These are phyloP conservation scores for Thraustochytrium sp. DNA, from an alignment of 352 stramenopile genomes.

Conservation along the genomic window DNA sequence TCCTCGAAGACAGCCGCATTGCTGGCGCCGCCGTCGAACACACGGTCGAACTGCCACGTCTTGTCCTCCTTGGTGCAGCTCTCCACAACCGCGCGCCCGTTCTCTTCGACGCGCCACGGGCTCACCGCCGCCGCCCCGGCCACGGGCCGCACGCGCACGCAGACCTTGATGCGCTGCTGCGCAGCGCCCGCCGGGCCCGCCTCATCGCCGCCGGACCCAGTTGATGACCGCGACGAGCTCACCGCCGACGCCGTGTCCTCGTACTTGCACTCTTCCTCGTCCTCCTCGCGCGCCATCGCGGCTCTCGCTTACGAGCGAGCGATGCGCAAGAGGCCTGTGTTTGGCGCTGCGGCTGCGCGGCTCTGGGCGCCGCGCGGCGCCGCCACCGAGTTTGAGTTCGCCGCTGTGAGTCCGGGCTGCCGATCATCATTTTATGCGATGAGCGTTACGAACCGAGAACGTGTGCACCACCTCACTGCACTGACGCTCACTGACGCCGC, in stretches of 20 bases:
- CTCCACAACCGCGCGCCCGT: neutral
- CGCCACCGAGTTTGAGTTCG: too few relatives aligned
- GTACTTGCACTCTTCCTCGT: too few relatives aligned
- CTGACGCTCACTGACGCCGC: too few relatives aligned
- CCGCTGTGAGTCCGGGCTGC: too few relatives aligned
- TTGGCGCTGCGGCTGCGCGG: too few relatives aligned
- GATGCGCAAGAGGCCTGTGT: too few relatives aligned
- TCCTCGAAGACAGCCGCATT: conserved; percentile 40
- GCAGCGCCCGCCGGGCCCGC: neutral
- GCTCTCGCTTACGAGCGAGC: too few relatives aligned
- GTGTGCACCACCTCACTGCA: too few relatives aligned
- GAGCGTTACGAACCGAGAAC: too few relatives aligned
- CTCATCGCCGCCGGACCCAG: neutral
- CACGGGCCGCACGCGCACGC: neutral
- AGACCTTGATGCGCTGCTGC: neutral
- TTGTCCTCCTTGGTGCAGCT: neutral
- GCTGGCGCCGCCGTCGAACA: conserved; percentile 36
- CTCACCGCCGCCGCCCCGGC: neutral
- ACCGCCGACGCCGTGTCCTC: neutral
- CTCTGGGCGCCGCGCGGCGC: too few relatives aligned
- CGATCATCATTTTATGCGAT: too few relatives aligned
- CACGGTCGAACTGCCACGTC: conserved; percentile 44
- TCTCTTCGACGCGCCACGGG: neutral
- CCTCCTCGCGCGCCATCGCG: too few relatives aligned
- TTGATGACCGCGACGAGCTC: neutral